Conservation (phyloP, 768 basidiomycete species). For the Mycena filopes region DNA sequence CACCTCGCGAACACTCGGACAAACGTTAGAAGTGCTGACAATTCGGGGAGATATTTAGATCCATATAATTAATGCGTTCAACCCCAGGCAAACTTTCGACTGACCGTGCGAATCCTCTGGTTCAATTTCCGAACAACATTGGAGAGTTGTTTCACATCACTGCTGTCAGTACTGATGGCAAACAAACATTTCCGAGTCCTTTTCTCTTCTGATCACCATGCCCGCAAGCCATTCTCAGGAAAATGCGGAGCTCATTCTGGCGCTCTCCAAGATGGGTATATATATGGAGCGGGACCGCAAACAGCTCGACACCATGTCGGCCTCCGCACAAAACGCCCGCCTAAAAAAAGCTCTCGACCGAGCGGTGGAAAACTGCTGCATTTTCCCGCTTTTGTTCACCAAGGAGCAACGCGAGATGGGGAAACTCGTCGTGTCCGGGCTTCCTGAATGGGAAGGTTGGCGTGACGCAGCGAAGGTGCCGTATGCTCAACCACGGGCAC, state of each 20-base stretch:
- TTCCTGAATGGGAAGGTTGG: constrained; percentile 22
- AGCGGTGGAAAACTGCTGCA: constrained; percentile 28
- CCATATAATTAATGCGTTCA: too few species aligned
- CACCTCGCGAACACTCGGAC: not conserved
- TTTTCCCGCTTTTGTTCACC: constrained; percentile 21
- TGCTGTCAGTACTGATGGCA: not conserved
- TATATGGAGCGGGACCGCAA: constrained; percentile 26
- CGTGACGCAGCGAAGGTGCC: too few species aligned
- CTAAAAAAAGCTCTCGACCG: constrained; percentile 25
- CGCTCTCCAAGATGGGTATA: constrained; percentile 23
- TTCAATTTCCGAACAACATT: too few species aligned
- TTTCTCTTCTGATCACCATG: not conserved
- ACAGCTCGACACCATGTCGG: not conserved
- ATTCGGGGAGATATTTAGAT: too few species aligned
- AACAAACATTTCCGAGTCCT: constrained; percentile 1
- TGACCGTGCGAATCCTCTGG: too few species aligned
- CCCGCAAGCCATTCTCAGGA: constrained; percentile 1
- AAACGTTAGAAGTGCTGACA: too few species aligned
- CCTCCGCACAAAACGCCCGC: constrained; percentile 8
- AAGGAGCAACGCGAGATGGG: constrained; percentile 15
- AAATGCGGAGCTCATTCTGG: constrained; percentile 25
- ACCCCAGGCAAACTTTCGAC: too few species aligned
- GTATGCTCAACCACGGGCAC: too few species aligned
- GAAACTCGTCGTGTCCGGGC: constrained; percentile 11
- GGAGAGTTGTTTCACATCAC: not conserved